phyloP scores from a whole-genome alignment of 306 rosid genomes.

The Erythrophleum fordii region DNA sequence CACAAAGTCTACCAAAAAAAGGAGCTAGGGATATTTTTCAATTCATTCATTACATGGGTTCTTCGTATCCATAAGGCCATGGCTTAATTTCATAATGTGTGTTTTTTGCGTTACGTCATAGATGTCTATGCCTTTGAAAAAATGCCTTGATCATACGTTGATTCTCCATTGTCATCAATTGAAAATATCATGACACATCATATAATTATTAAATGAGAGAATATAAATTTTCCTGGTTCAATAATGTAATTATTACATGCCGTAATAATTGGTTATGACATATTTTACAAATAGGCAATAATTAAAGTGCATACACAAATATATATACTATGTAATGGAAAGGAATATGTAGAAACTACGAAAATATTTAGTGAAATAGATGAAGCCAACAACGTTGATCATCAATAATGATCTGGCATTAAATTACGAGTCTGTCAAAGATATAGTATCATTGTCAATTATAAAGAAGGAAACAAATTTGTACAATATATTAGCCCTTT shows the following conservation, averaged over 20 bases:
- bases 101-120: not conserved
- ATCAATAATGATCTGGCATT: constrained; percentile 46
- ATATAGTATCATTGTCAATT: constrained; percentile 56
- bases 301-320: not conserved
- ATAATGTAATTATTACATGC: constrained; percentile 12
- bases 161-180: not conserved
- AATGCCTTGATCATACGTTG: not conserved
- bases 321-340: not conserved
- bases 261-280: constrained; percentile 18
- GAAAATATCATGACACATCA: constrained; percentile 33
- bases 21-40: not conserved
- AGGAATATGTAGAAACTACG: not conserved
- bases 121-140: not conserved
- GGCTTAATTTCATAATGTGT: not conserved
- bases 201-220: not conserved
- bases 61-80: not conserved
- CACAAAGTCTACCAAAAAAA: not conserved
- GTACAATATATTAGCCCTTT: constrained; percentile 27
- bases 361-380: constrained; percentile 49
- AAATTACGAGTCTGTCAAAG: constrained; percentile 40
- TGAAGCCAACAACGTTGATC: constrained; percentile 45
- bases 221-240: not conserved
- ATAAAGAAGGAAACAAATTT: constrained; percentile 50
- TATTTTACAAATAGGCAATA: not conserved
- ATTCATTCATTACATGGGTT: not conserved